phyloP scores from a whole-genome alignment of 108 stramenopile species.

The Nitzschia sp. region DNA sequence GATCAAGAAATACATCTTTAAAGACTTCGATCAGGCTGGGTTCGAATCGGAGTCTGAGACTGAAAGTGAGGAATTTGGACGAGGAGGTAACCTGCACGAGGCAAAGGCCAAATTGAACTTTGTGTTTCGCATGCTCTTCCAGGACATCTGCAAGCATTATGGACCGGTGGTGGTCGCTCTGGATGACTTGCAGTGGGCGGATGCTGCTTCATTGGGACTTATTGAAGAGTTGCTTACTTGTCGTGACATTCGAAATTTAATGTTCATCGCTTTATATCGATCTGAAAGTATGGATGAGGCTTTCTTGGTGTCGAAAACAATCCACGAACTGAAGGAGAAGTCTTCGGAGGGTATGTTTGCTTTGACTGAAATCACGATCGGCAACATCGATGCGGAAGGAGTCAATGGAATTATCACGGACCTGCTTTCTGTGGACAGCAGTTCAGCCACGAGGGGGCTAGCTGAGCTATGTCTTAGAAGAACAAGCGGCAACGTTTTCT shows the following conservation, averaged over 20 bases:
- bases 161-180: neutral
- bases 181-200: neutral
- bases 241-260: neutral
- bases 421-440: neutral
- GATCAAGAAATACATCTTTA: neutral
- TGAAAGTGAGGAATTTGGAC: neutral
- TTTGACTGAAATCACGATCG: neutral
- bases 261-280: neutral
- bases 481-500: constrained; percentile 4
- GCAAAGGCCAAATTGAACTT: neutral
- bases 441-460: neutral
- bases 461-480: neutral
- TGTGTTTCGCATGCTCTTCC: neutral
- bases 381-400: neutral
- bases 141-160: neutral
- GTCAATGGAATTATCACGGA: neutral
- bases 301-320: neutral
- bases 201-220: neutral
- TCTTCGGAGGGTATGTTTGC: neutral
- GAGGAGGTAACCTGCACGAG: neutral
- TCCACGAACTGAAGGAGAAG: neutral
- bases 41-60: too few relatives aligned
- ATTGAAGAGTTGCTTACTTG: neutral
- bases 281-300: neutral
- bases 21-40: too few relatives aligned